Conservation (phyloP, 1,284 basidiomycete species). For the Microbotryum violaceum region DNA sequence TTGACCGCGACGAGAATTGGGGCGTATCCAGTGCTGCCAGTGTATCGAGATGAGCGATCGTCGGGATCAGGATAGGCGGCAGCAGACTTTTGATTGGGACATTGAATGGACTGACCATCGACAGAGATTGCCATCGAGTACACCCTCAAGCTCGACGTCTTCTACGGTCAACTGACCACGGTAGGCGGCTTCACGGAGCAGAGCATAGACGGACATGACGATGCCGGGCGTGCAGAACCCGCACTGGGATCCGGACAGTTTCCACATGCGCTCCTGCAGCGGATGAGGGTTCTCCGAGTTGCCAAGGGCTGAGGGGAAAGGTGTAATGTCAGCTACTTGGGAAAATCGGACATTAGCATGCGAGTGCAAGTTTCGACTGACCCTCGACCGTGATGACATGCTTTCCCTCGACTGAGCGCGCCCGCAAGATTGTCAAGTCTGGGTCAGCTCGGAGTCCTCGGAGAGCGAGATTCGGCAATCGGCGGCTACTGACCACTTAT, state of each 20-base stretch:
- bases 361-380: background rate
- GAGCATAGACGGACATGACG: slow-evolving; percentile 42
- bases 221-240: slow-evolving; percentile 37
- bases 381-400: slow-evolving; percentile 41
- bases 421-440: background rate
- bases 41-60: background rate
- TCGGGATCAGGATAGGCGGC: background rate
- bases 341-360: too few species aligned
- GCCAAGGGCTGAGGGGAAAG: slow-evolving; percentile 35
- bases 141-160: slow-evolving; percentile 39
- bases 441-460: slow-evolving; percentile 16
- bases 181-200: slow-evolving; percentile 38
- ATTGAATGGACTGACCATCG: slow-evolving; percentile 25
- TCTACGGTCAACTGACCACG: slow-evolving; percentile 34
- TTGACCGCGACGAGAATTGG: slow-evolving; percentile 35
- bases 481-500: slow-evolving; percentile 4
- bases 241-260: slow-evolving; percentile 40
- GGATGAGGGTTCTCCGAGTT: slow-evolving; percentile 40
- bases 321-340: background rate
- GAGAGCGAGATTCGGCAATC: background rate
- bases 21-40: slow-evolving; percentile 30
- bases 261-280: slow-evolving; percentile 40
- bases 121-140: slow-evolving; percentile 42
- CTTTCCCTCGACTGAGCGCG: slow-evolving; percentile 37
- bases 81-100: background rate